Base-by-base conservation (phyloP, 805 yeast genomes). In the Isabelozyma gotoi region DNA sequence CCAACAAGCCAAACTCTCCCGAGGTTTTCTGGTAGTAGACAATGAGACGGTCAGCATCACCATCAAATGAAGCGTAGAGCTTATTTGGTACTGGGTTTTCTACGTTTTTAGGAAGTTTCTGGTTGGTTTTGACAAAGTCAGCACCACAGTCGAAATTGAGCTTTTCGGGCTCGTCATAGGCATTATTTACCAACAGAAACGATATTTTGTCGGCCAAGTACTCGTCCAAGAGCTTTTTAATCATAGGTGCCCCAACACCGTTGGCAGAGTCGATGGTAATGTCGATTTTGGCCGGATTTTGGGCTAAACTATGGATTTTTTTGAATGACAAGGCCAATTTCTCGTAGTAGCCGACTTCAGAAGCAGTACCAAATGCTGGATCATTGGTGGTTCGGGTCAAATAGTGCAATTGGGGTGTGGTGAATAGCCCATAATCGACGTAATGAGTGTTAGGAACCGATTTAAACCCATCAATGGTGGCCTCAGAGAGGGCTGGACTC, bases 391-490 rank as follows among this genome's bases (percentile, higher is more conserved):
- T 73, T 49, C 92, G 77, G 4, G 90, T 89, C 41, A 91, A 63
- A 58, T 88, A 94, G 65, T 94, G 99, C 55, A 94, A 76, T 63
- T 94, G 96, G 3, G 99, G 99, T 2, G 99, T 94, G 10, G 98
- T 90, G 44, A 89, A 69, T 44, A 85, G 67, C 7, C 90, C 90
- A 56, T 73, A 81, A 63, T 88, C 82, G 19, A 68, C 55, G 47
- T 60, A 69, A 19, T 55, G 54, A 1, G 82, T 72, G 27, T 47
- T 43, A 0, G 77, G 76, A 32, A 78, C 54, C 0, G 77, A 69
- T 20, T 70, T 63, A 34, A 87, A 60, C 0, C 96, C 92, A 39
- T 78, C 86, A 39, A 73, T 68, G 2, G 87, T 74, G 12, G 88
- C 76, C 4, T 67, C 58, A 1, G 80, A 62, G 46, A 94, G 77